Evolutionary conservation across 768 basidiomycete species (phyloP).

Genomic region (Mycena belliarum): DNA sequence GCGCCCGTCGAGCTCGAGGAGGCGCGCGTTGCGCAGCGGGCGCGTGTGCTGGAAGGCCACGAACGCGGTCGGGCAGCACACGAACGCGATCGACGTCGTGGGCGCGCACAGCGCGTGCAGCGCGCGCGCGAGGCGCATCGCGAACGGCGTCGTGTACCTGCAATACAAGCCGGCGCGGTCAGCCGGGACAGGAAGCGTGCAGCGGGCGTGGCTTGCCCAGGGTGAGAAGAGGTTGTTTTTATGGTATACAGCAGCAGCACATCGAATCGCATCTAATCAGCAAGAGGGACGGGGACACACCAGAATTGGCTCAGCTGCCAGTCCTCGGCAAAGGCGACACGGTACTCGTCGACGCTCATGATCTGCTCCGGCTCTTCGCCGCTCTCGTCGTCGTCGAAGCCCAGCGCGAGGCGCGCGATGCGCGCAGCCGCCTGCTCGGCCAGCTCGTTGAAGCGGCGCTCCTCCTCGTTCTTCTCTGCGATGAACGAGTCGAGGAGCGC

Average conservation of each 20-base stretch:
- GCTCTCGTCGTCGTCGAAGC: slow-evolving; percentile 25
- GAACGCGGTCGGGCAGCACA: slow-evolving; percentile 49
- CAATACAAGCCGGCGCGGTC: not conserved
- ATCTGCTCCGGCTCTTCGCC: slow-evolving; percentile 30
- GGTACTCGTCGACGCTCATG: slow-evolving; percentile 46
- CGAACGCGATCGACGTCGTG: slow-evolving; percentile 39
- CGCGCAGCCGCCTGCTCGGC: slow-evolving; percentile 37
- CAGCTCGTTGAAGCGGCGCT: slow-evolving; percentile 41
- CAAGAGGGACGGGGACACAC: slow-evolving; percentile 31
- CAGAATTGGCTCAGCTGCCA: slow-evolving; percentile 56
- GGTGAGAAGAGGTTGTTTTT: not conserved
- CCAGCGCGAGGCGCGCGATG: slow-evolving; percentile 34
- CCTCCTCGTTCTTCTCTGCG: slow-evolving; percentile 43
- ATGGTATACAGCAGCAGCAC: not conserved
- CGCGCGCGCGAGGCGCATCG: slow-evolving; percentile 36
- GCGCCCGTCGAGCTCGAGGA: slow-evolving; percentile 46
- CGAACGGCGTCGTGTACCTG: slow-evolving; percentile 47
- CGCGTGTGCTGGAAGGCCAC: slow-evolving; percentile 48
- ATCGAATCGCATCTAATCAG: slow-evolving; percentile 1
- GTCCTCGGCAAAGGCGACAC: slow-evolving; percentile 45
- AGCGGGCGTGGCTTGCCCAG: slow-evolving; percentile 12
- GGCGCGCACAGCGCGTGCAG: slow-evolving; percentile 35
- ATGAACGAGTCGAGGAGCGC: slow-evolving; percentile 43
- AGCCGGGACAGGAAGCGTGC: not conserved
- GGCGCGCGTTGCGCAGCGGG: slow-evolving; percentile 31